These are phyloP conservation scores for Ulvella scutata DNA, from an alignment of 139 green algal species.

Conservation along the genomic window DNA sequence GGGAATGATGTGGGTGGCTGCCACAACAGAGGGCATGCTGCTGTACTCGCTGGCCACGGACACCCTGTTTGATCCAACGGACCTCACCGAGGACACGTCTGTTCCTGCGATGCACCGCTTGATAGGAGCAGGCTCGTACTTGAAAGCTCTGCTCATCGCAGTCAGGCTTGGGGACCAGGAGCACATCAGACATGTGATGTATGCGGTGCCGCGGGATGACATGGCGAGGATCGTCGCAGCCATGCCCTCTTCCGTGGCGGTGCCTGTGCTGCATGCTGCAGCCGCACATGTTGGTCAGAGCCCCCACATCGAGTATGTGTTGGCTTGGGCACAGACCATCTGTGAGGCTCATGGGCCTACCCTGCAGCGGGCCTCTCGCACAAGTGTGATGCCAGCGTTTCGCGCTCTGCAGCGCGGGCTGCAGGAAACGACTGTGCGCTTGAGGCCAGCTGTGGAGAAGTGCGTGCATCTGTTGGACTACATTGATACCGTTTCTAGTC, in stretches of 20 bases:
- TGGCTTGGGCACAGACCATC: slow-evolving; percentile 43
- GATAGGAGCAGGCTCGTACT: slow-evolving; percentile 22
- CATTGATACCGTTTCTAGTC: slow-evolving; percentile 29
- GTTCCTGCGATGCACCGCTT: slow-evolving; percentile 34
- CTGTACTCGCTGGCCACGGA: slow-evolving; percentile 70
- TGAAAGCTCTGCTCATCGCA: slow-evolving; percentile 60
- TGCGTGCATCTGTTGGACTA: slow-evolving; percentile 74
- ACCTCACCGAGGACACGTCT: slow-evolving; percentile 82
- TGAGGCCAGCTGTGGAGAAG: slow-evolving; percentile 34
- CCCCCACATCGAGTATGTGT: slow-evolving; percentile 68
- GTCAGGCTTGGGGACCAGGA: slow-evolving; percentile 56
- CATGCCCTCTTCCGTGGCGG: slow-evolving; percentile 29
- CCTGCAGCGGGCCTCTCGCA: slow-evolving; percentile 18
- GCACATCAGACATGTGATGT: slow-evolving; percentile 37
- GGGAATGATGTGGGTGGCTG: slow-evolving; percentile 67
- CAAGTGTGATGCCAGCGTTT: neutral
- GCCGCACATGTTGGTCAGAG: slow-evolving; percentile 29
- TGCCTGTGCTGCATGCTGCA: slow-evolving; percentile 33
- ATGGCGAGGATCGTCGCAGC: slow-evolving; percentile 24
- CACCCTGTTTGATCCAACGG: slow-evolving; percentile 82
- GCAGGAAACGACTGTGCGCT: slow-evolving; percentile 28
- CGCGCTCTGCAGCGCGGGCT: slow-evolving; percentile 17
- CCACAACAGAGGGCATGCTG: slow-evolving; percentile 80
- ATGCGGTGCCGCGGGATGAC: slow-evolving; percentile 25
- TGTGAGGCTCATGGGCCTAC: slow-evolving; percentile 29